Evolutionary conservation across 2,329 filamentous ascomycete genomes (phyloP).

Genomic region (Aspergillus hortae): DNA sequence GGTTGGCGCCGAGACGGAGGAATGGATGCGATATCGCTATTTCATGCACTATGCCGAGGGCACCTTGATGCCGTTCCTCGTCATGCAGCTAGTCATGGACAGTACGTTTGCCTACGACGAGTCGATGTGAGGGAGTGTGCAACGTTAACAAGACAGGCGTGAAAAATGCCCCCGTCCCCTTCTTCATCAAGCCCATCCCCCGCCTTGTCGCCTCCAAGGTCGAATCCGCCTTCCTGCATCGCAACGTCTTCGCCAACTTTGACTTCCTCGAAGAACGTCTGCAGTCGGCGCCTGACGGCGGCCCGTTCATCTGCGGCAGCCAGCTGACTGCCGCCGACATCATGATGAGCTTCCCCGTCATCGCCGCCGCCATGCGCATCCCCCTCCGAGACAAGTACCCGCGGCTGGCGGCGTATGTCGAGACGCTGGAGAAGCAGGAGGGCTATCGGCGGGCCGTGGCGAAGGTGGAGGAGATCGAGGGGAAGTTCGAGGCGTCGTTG

Average conservation of each 20-base stretch:
- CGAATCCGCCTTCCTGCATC: constrained; percentile 36
- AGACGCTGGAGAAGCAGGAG: constrained; percentile 32
- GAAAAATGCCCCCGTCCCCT: constrained; percentile 56
- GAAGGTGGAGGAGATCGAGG: constrained; percentile 42
- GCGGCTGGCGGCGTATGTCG: constrained; percentile 33
- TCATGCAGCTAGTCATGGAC: constrained; percentile 61
- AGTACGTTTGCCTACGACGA: constrained; percentile 37
- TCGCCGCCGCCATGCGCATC: constrained; percentile 33
- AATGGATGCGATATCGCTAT: constrained; percentile 61
- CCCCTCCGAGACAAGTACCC: constrained; percentile 38
- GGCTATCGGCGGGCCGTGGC: constrained; percentile 39
- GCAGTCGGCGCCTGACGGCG: constrained; percentile 37
- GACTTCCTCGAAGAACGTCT: constrained; percentile 45
- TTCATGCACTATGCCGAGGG: constrained; percentile 84
- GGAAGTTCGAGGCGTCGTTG: constrained; percentile 30
- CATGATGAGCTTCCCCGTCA: constrained; percentile 45
- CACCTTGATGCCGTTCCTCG: constrained; percentile 69
- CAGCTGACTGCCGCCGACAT: constrained; percentile 46
- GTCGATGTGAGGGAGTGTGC: background rate
- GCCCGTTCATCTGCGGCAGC: constrained; percentile 41
- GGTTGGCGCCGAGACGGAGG: constrained; percentile 57
- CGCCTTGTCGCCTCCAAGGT: constrained; percentile 49
- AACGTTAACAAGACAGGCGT: constrained; percentile 32
- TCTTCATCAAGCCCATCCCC: constrained; percentile 66
- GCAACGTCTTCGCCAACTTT: constrained; percentile 41